phyloP scores from a whole-genome alignment of 805 yeast genomes.

The Candida odintsovae region DNA sequence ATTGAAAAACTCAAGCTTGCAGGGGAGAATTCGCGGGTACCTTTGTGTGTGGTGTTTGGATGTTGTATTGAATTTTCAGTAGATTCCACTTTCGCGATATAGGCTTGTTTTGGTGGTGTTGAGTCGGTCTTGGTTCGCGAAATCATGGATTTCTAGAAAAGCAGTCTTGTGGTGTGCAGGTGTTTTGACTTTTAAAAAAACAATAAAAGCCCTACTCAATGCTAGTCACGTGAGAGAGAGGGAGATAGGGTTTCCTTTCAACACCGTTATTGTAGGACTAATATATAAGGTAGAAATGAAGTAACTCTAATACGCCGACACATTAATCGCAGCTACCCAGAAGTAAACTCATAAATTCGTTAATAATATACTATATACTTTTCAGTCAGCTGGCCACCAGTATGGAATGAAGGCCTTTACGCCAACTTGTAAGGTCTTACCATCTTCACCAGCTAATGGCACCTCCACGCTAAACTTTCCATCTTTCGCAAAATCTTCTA shows the following conservation, averaged over 20 bases:
- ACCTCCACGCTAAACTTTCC: constrained; percentile 27
- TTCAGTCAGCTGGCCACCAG: constrained; percentile 59
- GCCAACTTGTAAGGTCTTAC: constrained; percentile 27
- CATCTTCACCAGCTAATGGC: constrained; percentile 19
- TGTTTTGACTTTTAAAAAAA: no score
- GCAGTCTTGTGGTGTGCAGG: background rate
- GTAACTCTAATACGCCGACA: no score
- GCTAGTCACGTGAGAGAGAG: no score
- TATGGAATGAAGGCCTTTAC: constrained; percentile 55
- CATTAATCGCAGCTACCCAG: no score
- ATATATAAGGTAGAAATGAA: no score
- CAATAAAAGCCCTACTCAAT: no score
- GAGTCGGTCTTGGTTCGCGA: background rate
- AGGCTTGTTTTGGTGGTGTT: background rate
- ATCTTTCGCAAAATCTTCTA: constrained; percentile 36
- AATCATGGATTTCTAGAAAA: no score
- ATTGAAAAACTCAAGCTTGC: background rate
- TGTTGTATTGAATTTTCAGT: background rate
- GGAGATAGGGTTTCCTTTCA: no score
- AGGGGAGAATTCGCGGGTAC: background rate
- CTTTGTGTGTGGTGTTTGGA: background rate
- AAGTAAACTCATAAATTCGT: background rate
- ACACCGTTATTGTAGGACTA: no score
- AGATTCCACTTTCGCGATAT: background rate
- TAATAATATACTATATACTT: background rate